phyloP scores from a whole-genome alignment of 2,329 filamentous ascomycete species.

The Colletotrichum theobromicola region DNA sequence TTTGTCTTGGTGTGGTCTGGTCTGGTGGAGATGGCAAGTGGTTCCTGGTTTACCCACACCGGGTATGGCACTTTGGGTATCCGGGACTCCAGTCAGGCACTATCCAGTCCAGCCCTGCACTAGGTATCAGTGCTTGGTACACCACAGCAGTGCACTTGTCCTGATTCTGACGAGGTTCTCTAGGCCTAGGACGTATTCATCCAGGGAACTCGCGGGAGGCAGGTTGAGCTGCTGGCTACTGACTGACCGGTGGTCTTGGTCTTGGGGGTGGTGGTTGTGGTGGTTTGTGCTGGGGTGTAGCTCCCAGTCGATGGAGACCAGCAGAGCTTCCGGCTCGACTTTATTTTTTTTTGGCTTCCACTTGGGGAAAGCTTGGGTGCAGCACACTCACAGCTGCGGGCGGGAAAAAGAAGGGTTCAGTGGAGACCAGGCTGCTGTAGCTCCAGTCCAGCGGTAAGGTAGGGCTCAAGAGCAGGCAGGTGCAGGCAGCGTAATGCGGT shows the following conservation, averaged over 20 bases:
- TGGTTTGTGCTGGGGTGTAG: not conserved
- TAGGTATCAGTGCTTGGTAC: not conserved
- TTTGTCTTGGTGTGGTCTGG: not conserved
- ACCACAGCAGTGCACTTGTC: not conserved
- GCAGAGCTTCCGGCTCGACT: not conserved
- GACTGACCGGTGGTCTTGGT: not conserved
- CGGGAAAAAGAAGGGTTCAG: not conserved
- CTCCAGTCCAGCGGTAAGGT: constrained; percentile 8
- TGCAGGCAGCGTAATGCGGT: not conserved
- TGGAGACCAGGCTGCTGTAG: constrained; percentile 8
- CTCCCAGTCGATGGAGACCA: not conserved
- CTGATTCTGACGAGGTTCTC: not conserved
- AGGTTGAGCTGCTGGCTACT: not conserved
- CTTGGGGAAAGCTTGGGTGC: constrained; percentile 16
- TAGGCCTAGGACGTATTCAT: not conserved
- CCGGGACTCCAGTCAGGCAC: not conserved
- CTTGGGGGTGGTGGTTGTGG: not conserved
- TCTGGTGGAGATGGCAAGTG: constrained; percentile 8
- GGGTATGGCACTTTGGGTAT: not conserved
- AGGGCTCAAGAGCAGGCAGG: not conserved
- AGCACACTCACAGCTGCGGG: not conserved
- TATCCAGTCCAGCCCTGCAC: not conserved
- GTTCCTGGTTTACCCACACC: not conserved
- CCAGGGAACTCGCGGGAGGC: not conserved
- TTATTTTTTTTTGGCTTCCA: not conserved